phyloP scores from a whole-genome alignment of 2,329 filamentous ascomycete species.

The Botrytis galanthina region DNA sequence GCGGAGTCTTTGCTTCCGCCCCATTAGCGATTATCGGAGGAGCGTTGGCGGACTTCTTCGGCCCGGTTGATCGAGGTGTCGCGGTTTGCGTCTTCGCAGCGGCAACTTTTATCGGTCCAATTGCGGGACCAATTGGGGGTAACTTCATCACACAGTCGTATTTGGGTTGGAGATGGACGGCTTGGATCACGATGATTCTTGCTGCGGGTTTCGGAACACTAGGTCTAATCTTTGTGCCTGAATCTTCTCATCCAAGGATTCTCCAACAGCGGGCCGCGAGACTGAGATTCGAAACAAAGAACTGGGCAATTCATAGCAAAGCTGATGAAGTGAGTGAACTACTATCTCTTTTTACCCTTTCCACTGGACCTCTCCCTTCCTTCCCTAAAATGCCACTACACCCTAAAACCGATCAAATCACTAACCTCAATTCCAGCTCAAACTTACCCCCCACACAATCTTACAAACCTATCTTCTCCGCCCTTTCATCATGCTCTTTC shows the following conservation, averaged over 20 bases:
- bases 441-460: constrained; percentile 49
- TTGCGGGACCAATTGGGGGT: constrained; percentile 38
- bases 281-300: constrained; percentile 45
- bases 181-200: constrained; percentile 54
- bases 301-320: constrained; percentile 40
- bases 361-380: constrained; percentile 60
- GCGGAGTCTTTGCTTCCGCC: constrained; percentile 51
- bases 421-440: constrained; percentile 40
- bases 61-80: constrained; percentile 57
- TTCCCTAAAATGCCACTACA: constrained; percentile 58
- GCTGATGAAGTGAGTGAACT: constrained; percentile 50
- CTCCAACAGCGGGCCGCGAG: constrained; percentile 48
- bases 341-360: constrained; percentile 65
- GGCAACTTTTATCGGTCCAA: constrained; percentile 41
- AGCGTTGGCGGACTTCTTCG: constrained; percentile 63
- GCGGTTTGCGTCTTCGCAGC: constrained; percentile 64
- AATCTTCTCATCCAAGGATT: constrained; percentile 34
- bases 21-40: constrained; percentile 52
- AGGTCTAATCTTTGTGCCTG: constrained; percentile 8
- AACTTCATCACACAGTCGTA: constrained; percentile 48
- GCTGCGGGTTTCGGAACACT: constrained; percentile 40
- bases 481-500: constrained; percentile 42
- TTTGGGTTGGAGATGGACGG: constrained; percentile 57
- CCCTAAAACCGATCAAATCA: neutral
- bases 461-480: constrained; percentile 39